Evolutionary conservation across 129 eudicot genomes (phyloP).

Genomic region (Pseudognaphalium luteoalbum): DNA sequence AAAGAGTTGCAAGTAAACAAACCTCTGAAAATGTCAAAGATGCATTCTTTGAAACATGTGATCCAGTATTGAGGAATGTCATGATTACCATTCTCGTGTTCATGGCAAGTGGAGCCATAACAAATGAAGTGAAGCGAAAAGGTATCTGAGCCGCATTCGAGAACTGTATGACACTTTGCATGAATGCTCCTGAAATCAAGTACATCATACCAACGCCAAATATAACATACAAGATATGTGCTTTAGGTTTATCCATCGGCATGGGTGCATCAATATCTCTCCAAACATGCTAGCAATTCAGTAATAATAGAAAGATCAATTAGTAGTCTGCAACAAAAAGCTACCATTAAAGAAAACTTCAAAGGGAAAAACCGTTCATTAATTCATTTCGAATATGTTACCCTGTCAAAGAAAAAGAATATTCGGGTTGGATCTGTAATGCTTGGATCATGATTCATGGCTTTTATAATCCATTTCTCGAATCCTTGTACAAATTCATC

Average conservation of each 20-base stretch:
- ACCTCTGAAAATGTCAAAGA: conserved; percentile 54
- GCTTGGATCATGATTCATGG: conserved; percentile 15
- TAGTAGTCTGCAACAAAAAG: not conserved
- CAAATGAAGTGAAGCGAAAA: conserved; percentile 44
- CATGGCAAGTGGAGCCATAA: conserved; percentile 43
- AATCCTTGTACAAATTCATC: conserved; percentile 19
- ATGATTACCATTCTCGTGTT: conserved; percentile 32
- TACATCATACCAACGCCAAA: not conserved
- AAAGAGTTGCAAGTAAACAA: too few relatives aligned
- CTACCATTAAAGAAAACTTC: too few relatives aligned
- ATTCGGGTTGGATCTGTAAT: conserved; percentile 11
- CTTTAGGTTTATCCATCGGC: conserved; percentile 10
- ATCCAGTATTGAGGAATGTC: conserved; percentile 25
- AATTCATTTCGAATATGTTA: not conserved
- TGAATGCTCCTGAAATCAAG: conserved; percentile 38
- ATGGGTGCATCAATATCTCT: not conserved
- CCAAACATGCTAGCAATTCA: conserved; percentile 14
- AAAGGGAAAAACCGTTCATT: not conserved
- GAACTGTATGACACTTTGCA: conserved; percentile 36
- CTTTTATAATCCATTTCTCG: conserved; percentile 18
- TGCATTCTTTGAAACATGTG: conserved; percentile 28
- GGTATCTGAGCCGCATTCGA: conserved; percentile 43
- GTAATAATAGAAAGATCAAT: not conserved
- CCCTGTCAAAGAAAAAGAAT: conserved; percentile 12
- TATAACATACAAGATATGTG: conserved; percentile 6